Evolutionary conservation across 352 stramenopile genomes (phyloP), one percentile per base, ranked within the genome.

Genomic region (Globisporangium viniferum): DNA sequence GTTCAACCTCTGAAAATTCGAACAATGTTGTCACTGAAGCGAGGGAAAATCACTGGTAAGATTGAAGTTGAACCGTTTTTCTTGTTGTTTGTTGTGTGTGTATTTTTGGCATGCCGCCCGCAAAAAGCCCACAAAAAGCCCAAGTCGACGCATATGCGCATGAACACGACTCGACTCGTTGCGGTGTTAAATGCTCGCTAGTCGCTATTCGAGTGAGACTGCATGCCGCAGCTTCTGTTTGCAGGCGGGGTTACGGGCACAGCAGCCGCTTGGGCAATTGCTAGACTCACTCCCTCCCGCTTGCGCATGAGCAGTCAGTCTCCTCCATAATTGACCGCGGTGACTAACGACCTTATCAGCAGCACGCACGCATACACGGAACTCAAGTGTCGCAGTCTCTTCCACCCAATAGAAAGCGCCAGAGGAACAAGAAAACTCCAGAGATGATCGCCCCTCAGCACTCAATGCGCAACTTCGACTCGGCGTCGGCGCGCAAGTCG

Each of bases 401-500:
- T 59, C 53, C 8, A 31, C 14, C 53, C 29, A 35, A 41, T 59
- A 24, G 27, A 41, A 41, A n/a, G 49, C 18, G 5, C 14, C 41
- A 12, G 7, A 41, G 18, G 35, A n/a, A 33, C 31, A 33, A 22
- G 2, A 61, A 8, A 20, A 20, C 15, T 18, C 36, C 36, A 3
- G 22, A 12, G 22, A 69, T 69, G 56, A 57, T 54, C 57, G 33
- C 56, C 18, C 46, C 46, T 33, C 58, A 59, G 48, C 49, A 33
- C 5, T 64, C 64, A 27, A 12, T 57, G 56, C 56, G 46, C 55
- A 57, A 53, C 5, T 24, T 65, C 46, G 56, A 60, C 22, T 61
- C 31, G 9, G 8, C 8, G 44, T 41, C 64, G 41, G 15, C 22
- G 33, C 76, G 86, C 5, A 79, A 83, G 44, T 92, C 76, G 65